These are phyloP conservation scores for Acacia acuminata DNA, from an alignment of 306 rosid genomes.

Conservation along the genomic window DNA sequence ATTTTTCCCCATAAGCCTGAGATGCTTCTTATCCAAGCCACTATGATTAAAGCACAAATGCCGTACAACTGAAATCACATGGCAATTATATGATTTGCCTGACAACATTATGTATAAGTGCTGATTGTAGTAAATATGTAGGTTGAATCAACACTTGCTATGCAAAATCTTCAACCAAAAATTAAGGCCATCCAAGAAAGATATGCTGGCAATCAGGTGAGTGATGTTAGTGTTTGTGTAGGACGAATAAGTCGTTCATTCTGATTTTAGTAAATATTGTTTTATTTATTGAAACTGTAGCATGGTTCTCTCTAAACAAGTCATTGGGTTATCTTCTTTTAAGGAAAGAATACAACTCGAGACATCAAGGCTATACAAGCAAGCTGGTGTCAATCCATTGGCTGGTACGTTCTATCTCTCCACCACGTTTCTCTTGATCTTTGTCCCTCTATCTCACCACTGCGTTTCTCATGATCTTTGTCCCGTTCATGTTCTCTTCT, in stretches of 20 bases:
- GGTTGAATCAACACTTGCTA: conserved; percentile 97
- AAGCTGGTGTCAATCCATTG: conserved; percentile 98
- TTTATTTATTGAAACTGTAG: conserved; percentile 17
- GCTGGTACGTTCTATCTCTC: conserved; percentile 59
- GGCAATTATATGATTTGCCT: conserved; percentile 2
- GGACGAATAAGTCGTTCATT: conserved; percentile 15
- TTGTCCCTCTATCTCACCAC: neutral
- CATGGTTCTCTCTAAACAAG: conserved; percentile 38
- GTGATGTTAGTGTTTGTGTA: conserved; percentile 33
- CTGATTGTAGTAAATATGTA: conserved; percentile 37
- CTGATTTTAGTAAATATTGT: conserved; percentile 28
- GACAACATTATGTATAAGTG: neutral
- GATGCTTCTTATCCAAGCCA: conserved; percentile 15
- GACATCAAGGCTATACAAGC: conserved; percentile 87
- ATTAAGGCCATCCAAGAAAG: conserved; percentile 96
- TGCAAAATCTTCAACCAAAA: conserved; percentile 99
- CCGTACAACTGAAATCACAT: conserved; percentile 23
- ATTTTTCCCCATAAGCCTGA: conserved; percentile 22
- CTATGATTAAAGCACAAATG: conserved; percentile 11
- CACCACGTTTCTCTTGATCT: neutral
- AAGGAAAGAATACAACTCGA: conserved; percentile 99
- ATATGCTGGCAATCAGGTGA: conserved; percentile 96
- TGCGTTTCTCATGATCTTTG: neutral
- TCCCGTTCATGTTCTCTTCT: neutral
- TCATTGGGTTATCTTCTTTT: conserved; percentile 39